Evolutionary conservation across 2,329 filamentous ascomycete genomes (phyloP).

Genomic region (Arthrobotrys entomopaga): DNA sequence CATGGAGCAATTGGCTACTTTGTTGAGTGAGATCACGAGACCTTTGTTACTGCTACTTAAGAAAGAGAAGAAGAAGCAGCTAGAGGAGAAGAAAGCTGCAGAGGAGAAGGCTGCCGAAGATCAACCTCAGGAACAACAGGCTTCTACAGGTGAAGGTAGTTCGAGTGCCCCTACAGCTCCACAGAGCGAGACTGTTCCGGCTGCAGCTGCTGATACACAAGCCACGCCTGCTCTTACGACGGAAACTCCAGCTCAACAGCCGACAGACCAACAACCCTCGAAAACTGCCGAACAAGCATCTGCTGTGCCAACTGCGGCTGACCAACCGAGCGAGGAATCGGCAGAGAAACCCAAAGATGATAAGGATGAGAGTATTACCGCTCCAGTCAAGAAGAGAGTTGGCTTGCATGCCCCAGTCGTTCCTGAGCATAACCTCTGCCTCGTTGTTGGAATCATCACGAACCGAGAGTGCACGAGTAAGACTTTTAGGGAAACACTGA

Average conservation of each 20-base stretch:
- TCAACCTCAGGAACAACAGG: slow-evolving; percentile 23
- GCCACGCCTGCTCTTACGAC: slow-evolving; percentile 17
- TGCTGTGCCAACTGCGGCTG: slow-evolving; percentile 1
- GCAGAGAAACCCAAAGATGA: slow-evolving; percentile 53
- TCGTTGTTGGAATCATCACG: slow-evolving; percentile 96
- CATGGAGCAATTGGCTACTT: slow-evolving; percentile 89
- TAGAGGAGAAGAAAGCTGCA: slow-evolving; percentile 65
- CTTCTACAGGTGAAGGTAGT: slow-evolving; percentile 17
- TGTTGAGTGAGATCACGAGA: slow-evolving; percentile 87
- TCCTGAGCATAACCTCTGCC: slow-evolving; percentile 84
- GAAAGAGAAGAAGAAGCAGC: slow-evolving; percentile 77
- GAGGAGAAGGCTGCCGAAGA: slow-evolving; percentile 62
- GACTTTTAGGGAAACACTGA: slow-evolving; percentile 96
- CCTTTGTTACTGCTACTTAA: slow-evolving; percentile 84
- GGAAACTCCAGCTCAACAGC: slow-evolving; percentile 7
- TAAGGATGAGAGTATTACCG: slow-evolving; percentile 53
- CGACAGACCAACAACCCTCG: slow-evolving; percentile 1
- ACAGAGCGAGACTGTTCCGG: neutral
- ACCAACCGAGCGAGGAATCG: slow-evolving; percentile 57
- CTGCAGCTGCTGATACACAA: slow-evolving; percentile 13
- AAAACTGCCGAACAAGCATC: slow-evolving; percentile 11
- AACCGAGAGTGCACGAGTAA: slow-evolving; percentile 96
- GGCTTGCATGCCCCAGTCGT: slow-evolving; percentile 82
- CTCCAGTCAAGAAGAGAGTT: slow-evolving; percentile 68
- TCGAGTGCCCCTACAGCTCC: neutral